A percentile compares a stretch with the other conserved stretches of the same genome.
Evolutionary conservation across 495 filamentous ascomycete species (phyloP).

Genomic region (Aspergillus ostianus): DNA sequence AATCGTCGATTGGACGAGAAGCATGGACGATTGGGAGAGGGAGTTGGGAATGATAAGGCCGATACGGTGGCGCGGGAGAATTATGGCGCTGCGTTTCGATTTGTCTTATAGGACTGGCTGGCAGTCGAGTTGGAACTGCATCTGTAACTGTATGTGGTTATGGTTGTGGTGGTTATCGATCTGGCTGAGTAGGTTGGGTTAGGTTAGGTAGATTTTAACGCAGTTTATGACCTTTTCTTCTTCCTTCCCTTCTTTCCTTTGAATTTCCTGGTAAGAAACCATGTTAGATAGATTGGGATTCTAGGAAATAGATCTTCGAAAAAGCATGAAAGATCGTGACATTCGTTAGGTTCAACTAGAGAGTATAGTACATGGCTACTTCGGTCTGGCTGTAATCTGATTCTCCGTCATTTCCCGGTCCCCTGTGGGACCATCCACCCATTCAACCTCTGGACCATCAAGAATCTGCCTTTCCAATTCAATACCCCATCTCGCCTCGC

Average conservation of each 20-base stretch:
- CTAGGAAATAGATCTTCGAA: too few species aligned
- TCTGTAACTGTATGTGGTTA: not conserved
- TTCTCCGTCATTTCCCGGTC: not conserved
- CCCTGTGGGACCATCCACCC: not conserved
- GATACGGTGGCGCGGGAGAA: slow-evolving; percentile 44
- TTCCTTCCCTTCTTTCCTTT: too few species aligned
- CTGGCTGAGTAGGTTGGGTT: not conserved
- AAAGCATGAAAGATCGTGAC: too few species aligned
- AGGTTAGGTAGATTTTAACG: too few species aligned
- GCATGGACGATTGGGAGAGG: slow-evolving; percentile 34
- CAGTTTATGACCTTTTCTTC: not conserved
- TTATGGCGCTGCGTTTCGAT: slow-evolving; percentile 49
- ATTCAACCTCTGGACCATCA: not conserved
- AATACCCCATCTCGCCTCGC: slow-evolving; percentile 1
- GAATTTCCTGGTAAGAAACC: too few species aligned
- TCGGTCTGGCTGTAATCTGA: not conserved
- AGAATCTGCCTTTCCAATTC: not conserved
- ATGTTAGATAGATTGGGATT: too few species aligned
- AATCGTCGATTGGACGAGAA: slow-evolving; percentile 58
- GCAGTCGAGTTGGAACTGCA: not conserved
- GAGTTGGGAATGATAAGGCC: slow-evolving; percentile 14
- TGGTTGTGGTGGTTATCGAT: not conserved
- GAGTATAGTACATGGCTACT: not conserved
- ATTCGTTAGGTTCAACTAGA: not conserved
- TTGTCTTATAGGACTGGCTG: slow-evolving; percentile 35